Evolutionary conservation across 164 flowering plant species (phyloP).

Genomic region (Santalum album): DNA sequence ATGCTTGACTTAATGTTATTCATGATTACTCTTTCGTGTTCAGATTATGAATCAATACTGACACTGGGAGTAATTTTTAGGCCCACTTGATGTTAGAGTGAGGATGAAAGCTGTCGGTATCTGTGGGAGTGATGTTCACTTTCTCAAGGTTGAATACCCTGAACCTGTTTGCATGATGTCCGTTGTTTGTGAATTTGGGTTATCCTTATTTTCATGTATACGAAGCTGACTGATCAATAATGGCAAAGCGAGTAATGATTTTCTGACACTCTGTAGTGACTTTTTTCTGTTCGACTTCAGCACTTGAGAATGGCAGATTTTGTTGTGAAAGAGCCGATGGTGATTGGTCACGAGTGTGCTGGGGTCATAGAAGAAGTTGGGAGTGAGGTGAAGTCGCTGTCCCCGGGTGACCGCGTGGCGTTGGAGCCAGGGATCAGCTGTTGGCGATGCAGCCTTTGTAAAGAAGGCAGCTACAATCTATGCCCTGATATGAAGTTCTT

Average conservation of each 20-base stretch:
- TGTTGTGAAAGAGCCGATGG: conserved; percentile 87
- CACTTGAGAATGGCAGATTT: conserved; percentile 55
- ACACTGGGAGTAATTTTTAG: conserved; percentile 19
- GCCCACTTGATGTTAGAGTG: conserved; percentile 76
- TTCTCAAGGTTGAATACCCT: conserved; percentile 47
- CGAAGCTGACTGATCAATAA: too few relatives aligned
- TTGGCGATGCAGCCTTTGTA: conserved; percentile 58
- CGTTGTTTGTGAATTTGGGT: background rate
- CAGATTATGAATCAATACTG: background rate
- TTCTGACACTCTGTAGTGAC: too few relatives aligned
- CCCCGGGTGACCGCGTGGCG: conserved; percentile 81
- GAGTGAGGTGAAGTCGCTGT: conserved; percentile 53
- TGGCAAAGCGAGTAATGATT: background rate
- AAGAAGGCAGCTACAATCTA: conserved; percentile 76
- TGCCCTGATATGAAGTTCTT: conserved; percentile 97
- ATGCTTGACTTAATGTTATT: too few relatives aligned
- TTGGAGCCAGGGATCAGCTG: conserved; percentile 92
- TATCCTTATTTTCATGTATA: background rate
- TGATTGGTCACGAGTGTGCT: conserved; percentile 97
- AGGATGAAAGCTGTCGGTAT: conserved; percentile 95
- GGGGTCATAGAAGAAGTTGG: conserved; percentile 89
- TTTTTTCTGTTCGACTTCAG: too few relatives aligned
- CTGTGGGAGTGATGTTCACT: conserved; percentile 98
- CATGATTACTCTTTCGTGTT: background rate
- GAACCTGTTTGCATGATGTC: too few relatives aligned